Evolutionary conservation across 371 early-diverging fungal species (phyloP), one percentile per base, ranked within the genome.

Genomic region (Mycotypha africana): DNA sequence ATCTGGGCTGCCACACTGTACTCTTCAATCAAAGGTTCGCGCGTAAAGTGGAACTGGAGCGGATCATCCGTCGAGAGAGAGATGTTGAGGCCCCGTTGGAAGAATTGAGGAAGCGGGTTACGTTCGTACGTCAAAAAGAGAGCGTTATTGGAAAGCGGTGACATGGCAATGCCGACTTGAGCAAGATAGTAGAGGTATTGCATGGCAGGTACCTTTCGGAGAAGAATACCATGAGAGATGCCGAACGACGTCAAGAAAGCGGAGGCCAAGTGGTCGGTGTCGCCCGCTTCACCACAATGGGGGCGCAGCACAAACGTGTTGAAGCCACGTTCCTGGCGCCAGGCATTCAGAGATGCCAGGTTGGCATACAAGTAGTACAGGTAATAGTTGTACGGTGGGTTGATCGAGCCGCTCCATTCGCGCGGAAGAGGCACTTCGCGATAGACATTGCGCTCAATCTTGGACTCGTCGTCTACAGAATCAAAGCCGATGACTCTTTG

Each of bases 1-100:
- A 99, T 97, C 83, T 92, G 97, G n/a, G 97, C 89, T 2, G 96
- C 97, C 1, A 97, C 92, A 57, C 93, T 92, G 72, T 97, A 99
- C 63, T 99, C 99, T 63, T 99, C 99, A 60, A 98, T 99, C 57
- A 99, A 60, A 1, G 99, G 99, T 64, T 99, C 99, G 58, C 92
- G 91, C 12, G 98, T 97, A 49, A 92, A 97, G 55, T 99, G 99
- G 77, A 99, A 98, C 66, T 99, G 98, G 20, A 99, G 62, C 5
- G 99, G 99, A 70, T 99, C 99, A 65, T 99, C 99, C 2, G 98
- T 97, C 4, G 95, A 95, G 28, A 99, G 70, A 9, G 90, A 89
- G 19, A 99, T 90, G 55, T 98, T 97, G 34, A 99, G 79, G 0
- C 99, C 99, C 19, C 93, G 87, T 43, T 95, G 88, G 80, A 97